Conservation (phyloP, 2,329 filamentous ascomycete species). For the Akanthomyces lecanii region DNA sequence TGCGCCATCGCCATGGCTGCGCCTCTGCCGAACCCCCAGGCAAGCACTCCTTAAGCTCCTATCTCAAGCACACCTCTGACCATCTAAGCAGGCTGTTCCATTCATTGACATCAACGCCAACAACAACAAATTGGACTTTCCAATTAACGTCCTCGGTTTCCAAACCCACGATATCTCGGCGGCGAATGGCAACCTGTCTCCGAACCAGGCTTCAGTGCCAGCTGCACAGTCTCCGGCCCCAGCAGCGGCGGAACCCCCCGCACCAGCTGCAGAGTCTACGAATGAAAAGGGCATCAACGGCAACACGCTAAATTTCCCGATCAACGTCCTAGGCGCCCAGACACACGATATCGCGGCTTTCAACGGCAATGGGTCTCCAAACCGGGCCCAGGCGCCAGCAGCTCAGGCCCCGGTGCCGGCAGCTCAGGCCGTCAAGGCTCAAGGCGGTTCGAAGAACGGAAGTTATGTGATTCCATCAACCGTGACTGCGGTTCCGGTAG, state of each 20-base stretch:
- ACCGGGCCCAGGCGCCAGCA: not conserved
- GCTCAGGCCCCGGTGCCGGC: not conserved
- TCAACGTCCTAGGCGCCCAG: not conserved
- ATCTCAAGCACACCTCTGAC: not conserved
- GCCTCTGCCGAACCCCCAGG: not conserved
- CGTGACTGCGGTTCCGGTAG: not conserved
- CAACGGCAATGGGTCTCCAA: not conserved
- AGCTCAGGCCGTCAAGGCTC: not conserved
- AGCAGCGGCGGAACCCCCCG: too few species aligned
- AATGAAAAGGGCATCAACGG: not conserved
- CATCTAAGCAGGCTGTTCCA: not conserved
- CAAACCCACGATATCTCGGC: slow-evolving; percentile 7
- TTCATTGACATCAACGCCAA: slow-evolving; percentile 4
- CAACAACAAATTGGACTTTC: not conserved
- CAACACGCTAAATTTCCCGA: not conserved
- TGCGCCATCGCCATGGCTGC: not conserved
- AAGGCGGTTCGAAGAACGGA: not conserved
- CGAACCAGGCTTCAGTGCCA: not conserved
- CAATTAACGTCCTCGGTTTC: slow-evolving; percentile 1
- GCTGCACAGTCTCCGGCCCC: not conserved
- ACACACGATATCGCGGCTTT: not conserved
- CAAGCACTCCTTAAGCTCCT: not conserved
- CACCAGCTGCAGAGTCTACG: not conserved
- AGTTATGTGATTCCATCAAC: not conserved
- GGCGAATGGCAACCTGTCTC: slow-evolving; percentile 4